Evolutionary conservation across 768 basidiomycete species (phyloP).

Genomic region (Astraeus odoratus): DNA sequence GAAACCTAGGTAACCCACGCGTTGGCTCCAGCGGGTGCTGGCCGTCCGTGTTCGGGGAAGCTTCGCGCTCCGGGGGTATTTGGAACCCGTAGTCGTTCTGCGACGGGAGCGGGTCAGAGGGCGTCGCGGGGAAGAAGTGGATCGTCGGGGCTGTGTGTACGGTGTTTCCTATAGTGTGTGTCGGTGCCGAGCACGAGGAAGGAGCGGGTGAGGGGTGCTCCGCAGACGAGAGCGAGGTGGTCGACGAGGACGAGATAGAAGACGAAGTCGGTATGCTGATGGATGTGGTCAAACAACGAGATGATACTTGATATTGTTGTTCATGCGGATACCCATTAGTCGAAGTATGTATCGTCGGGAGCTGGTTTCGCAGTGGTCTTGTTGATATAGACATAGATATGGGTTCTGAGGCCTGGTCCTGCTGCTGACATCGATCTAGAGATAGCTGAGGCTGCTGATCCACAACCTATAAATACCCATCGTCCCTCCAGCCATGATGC

Average conservation of each 20-base stretch:
- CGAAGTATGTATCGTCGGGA: slow-evolving; percentile 21
- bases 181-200: slow-evolving; percentile 15
- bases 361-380: slow-evolving; percentile 9
- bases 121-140: slow-evolving; percentile 22
- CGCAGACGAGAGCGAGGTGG: slow-evolving; percentile 19
- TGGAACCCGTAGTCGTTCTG: slow-evolving; percentile 1
- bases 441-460: background rate
- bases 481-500: background rate
- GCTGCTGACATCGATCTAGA: background rate
- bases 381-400: too few species aligned
- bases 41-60: background rate
- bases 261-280: slow-evolving; percentile 19
- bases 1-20: too few species aligned
- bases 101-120: slow-evolving; percentile 15
- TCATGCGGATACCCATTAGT: slow-evolving; percentile 9
- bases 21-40: background rate
- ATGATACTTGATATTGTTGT: slow-evolving; percentile 4
- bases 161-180: background rate
- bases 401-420: background rate
- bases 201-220: slow-evolving; percentile 17
- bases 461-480: background rate
- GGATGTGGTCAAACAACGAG: slow-evolving; percentile 22
- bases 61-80: background rate
- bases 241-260: slow-evolving; percentile 14
- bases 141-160: slow-evolving; percentile 21